A percentile compares a stretch with the other conserved stretches of the same genome.
These are phyloP conservation scores for Fusarium poae DNA, from an alignment of 2,329 filamentous ascomycete genomes.

Conservation along the genomic window DNA sequence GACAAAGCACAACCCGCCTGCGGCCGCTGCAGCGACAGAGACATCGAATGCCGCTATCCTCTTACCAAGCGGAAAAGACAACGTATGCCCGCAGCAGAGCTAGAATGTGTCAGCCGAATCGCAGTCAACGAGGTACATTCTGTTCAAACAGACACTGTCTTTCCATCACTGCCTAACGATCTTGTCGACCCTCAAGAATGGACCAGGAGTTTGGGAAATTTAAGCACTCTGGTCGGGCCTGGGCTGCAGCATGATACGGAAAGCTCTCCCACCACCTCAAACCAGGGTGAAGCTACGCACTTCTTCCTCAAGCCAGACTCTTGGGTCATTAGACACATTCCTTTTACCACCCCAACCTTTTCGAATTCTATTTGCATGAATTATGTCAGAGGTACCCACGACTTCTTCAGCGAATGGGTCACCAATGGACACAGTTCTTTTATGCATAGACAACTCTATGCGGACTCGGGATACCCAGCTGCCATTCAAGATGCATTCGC, in stretches of 20 bases:
- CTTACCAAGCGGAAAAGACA: slow-evolving; percentile 1
- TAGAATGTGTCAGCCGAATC: neutral
- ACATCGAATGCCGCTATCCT: slow-evolving; percentile 17
- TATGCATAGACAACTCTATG: slow-evolving; percentile 21
- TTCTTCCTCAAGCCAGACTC: slow-evolving; percentile 9
- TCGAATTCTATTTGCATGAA: slow-evolving; percentile 17
- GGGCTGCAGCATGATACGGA: neutral
- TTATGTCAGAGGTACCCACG: neutral
- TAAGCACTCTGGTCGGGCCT: neutral
- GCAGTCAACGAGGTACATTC: neutral
- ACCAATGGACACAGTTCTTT: slow-evolving; percentile 10
- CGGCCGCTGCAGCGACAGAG: slow-evolving; percentile 13
- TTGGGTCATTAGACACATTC: slow-evolving; percentile 10
- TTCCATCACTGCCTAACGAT: neutral
- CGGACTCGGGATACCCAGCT: neutral
- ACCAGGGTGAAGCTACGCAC: neutral
- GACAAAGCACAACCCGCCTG: slow-evolving; percentile 17
- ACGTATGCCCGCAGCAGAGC: neutral
- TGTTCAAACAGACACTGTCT: neutral
- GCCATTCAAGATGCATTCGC: slow-evolving; percentile 16
- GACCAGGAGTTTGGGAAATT: neutral
- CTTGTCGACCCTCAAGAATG: slow-evolving; percentile 9
- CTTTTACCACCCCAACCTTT: neutral
- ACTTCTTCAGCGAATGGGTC: slow-evolving; percentile 15
- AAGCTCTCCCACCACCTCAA: neutral